Conservation (phyloP, 1,139 yeast species). For the Lodderomyces beijingensis region DNA sequence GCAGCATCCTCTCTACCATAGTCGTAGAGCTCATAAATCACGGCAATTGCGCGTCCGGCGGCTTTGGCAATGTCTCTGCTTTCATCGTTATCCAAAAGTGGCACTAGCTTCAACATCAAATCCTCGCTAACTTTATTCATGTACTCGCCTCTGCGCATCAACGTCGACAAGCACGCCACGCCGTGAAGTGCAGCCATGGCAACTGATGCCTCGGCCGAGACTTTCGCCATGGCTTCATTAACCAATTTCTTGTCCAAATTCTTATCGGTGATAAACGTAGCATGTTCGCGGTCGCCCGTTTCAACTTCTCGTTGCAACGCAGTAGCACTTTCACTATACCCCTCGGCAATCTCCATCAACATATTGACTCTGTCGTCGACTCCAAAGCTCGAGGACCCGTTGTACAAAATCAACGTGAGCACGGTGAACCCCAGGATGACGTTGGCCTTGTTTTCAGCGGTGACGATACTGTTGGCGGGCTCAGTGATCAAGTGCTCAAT, state of each 20-base stretch:
- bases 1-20: slow-evolving; percentile 39
- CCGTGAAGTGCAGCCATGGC: slow-evolving; percentile 48
- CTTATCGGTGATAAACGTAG: slow-evolving; percentile 37
- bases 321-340: slow-evolving; percentile 35
- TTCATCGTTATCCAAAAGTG: slow-evolving; percentile 41
- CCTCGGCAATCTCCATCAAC: slow-evolving; percentile 45
- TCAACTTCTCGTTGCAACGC: slow-evolving; percentile 29
- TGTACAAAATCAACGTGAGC: slow-evolving; percentile 40
- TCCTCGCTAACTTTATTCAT: slow-evolving; percentile 41
- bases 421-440: slow-evolving; percentile 44
- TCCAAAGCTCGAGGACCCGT: slow-evolving; percentile 49
- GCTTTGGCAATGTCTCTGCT: slow-evolving; percentile 44
- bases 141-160: slow-evolving; percentile 35
- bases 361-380: slow-evolving; percentile 42
- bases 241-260: slow-evolving; percentile 35
- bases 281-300: slow-evolving; percentile 42
- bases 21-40: slow-evolving; percentile 55
- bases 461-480: slow-evolving; percentile 28
- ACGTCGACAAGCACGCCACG: slow-evolving; percentile 41
- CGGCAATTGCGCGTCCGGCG: slow-evolving; percentile 57
- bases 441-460: slow-evolving; percentile 38
- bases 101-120: slow-evolving; percentile 33
- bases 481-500: slow-evolving; percentile 32
- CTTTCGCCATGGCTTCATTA: slow-evolving; percentile 30
- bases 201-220: slow-evolving; percentile 33